Evolutionary conservation across 768 basidiomycete species (phyloP).

Genomic region (Pleurotus djamor): DNA sequence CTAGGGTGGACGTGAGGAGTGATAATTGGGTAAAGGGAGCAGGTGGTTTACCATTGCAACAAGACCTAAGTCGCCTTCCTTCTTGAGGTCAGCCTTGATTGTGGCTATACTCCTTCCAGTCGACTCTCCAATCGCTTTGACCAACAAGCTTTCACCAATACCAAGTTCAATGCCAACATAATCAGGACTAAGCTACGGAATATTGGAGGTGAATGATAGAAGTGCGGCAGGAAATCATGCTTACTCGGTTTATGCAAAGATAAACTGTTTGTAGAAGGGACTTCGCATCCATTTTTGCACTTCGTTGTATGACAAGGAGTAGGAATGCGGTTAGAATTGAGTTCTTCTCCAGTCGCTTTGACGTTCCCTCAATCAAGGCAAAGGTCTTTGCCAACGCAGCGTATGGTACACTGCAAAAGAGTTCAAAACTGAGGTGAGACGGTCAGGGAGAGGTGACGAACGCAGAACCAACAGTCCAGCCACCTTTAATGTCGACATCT

Average conservation of each 20-base stretch:
- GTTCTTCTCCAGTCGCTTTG: constrained; percentile 92
- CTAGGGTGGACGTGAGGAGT: constrained; percentile 32
- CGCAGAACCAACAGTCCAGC: constrained; percentile 86
- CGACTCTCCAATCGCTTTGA: constrained; percentile 94
- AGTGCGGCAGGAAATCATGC: constrained; percentile 17
- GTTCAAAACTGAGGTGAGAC: background rate
- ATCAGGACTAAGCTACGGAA: constrained; percentile 81
- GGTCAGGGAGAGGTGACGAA: constrained; percentile 35
- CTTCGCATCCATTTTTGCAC: constrained; percentile 68
- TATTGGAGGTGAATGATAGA: constrained; percentile 7
- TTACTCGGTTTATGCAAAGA: constrained; percentile 92
- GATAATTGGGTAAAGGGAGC: constrained; percentile 13
- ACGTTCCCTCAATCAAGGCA: constrained; percentile 90
- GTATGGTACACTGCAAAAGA: constrained; percentile 76
- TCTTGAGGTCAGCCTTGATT: constrained; percentile 91
- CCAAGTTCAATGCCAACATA: constrained; percentile 95
- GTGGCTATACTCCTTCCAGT: constrained; percentile 83
- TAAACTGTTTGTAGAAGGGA: constrained; percentile 89
- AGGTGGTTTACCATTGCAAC: constrained; percentile 78
- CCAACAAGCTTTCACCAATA: constrained; percentile 90
- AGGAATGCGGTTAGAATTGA: constrained; percentile 87
- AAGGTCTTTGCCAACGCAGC: constrained; percentile 90
- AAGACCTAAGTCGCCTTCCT: constrained; percentile 91
- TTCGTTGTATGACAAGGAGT: constrained; percentile 84
- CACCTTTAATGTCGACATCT: constrained; percentile 76